These are phyloP conservation scores for Irpex rosettiformis DNA, from an alignment of 1,284 basidiomycete species.

Conservation along the genomic window DNA sequence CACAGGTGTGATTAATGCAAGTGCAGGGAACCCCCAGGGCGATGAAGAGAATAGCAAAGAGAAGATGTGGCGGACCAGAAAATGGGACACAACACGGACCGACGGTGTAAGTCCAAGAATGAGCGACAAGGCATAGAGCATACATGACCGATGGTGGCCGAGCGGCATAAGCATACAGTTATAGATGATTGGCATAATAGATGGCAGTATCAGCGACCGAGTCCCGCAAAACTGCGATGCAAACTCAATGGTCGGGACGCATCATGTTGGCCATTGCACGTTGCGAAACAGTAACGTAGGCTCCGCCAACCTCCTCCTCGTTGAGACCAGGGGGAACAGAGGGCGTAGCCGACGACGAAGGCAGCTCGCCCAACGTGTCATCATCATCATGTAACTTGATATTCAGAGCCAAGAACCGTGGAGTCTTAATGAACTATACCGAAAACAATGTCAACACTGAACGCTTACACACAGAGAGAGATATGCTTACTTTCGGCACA, in stretches of 20 bases:
- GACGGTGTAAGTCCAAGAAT: slow-evolving; percentile 1
- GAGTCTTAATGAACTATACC: slow-evolving; percentile 79
- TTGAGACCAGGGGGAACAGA: slow-evolving; percentile 66
- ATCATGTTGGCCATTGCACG: slow-evolving; percentile 42
- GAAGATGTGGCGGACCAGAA: slow-evolving; percentile 3
- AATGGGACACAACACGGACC: slow-evolving; percentile 1
- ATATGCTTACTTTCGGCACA: slow-evolving; percentile 74
- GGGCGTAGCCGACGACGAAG: slow-evolving; percentile 36
- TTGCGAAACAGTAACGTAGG: slow-evolving; percentile 82
- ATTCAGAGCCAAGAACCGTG: slow-evolving; percentile 70
- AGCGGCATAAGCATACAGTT: slow-evolving; percentile 9
- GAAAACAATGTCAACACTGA: too few relatives aligned
- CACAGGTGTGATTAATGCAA: slow-evolving; percentile 19
- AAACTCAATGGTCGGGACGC: slow-evolving; percentile 11
- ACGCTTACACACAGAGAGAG: too few relatives aligned
- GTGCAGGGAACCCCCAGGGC: slow-evolving; percentile 18
- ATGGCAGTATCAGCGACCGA: background rate
- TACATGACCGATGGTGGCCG: slow-evolving; percentile 5
- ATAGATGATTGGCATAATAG: slow-evolving; percentile 11
- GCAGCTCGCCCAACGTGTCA: slow-evolving; percentile 39
- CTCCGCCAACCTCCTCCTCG: slow-evolving; percentile 70
- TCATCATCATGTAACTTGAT: slow-evolving; percentile 70
- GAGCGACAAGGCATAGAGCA: slow-evolving; percentile 10
- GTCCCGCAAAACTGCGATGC: slow-evolving; percentile 4
- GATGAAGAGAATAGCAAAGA: slow-evolving; percentile 8